phyloP scores from a whole-genome alignment of 2,329 filamentous ascomycete species.

The Neobulgaria alba region DNA sequence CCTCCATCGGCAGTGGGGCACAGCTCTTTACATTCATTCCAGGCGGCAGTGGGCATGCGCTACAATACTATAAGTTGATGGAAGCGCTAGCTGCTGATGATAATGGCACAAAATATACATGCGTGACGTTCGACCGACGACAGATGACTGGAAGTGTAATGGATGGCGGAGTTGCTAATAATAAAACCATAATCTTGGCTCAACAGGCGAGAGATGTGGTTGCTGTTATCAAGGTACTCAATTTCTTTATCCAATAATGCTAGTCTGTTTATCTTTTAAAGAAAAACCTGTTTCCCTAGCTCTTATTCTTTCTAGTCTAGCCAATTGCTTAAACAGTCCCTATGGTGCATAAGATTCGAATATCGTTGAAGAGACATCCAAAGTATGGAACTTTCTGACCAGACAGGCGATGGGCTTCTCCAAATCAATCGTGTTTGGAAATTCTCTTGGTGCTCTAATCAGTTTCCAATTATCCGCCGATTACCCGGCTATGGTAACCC shows the following conservation, averaged over 20 bases:
- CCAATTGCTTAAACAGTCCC: no score
- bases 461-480: slow-evolving; percentile 27
- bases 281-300: no score
- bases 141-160: slow-evolving; percentile 27
- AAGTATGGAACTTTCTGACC: no score
- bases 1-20: slow-evolving; percentile 26
- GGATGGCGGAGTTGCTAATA: slow-evolving; percentile 12
- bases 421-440: slow-evolving; percentile 64
- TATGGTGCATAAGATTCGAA: no score
- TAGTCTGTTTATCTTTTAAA: no score
- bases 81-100: slow-evolving; percentile 20
- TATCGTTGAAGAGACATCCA: no score
- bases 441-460: slow-evolving; percentile 27
- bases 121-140: slow-evolving; percentile 29
- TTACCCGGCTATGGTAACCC: slow-evolving; percentile 25
- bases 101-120: slow-evolving; percentile 20
- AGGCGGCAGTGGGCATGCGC: slow-evolving; percentile 30
- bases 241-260: not conserved
- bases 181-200: slow-evolving; percentile 21
- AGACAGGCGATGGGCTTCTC: slow-evolving; percentile 47
- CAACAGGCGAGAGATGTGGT: slow-evolving; percentile 29
- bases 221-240: slow-evolving; percentile 21
- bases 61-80: slow-evolving; percentile 28
- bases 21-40: slow-evolving; percentile 27
- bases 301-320: no score